Base-by-base conservation (phyloP, 2,329 filamentous ascomycete genomes). In the Atkinsonella hypoxylon region DNA sequence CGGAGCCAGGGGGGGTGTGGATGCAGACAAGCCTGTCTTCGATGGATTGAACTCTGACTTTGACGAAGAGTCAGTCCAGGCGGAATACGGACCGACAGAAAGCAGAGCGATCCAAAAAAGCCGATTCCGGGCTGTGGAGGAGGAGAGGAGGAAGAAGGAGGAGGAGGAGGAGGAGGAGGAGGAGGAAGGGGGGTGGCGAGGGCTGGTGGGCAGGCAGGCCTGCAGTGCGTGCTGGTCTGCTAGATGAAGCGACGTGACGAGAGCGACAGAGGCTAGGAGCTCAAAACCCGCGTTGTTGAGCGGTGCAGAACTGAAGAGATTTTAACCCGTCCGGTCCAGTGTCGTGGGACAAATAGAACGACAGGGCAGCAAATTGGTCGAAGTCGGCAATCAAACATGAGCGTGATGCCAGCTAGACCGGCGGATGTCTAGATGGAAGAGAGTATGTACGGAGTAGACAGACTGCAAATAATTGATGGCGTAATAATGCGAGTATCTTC, bases 231-330 rank as follows among this genome's bases (percentile, higher is more conserved):
- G 32, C 32, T 36, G 10, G 32, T 18, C n/a, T 41, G 39, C n/a
- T 12, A 41, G 20, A 7, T 22, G 39, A 41, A 41, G 39, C 18
- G 39, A 41, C 39, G 39, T 41, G 39, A 36, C 51, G 42, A 30
- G n/a, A 47, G 38, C 38, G n/a, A 41, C 22, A 11, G 36, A 36
- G n/a, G 8, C 4, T 20, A 47, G 30, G 22, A 38, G 17, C 18
- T 41, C 32, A 45, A 45, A 47, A 7, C 54, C 48, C 47, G 51
- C 45, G 53, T 30, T 48, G 41, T 45, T 49, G 49, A 42, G 48
- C 50, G 49, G 44, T 50, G 55, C 52, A 61, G 61, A 58, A 59
- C 57, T 54, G 61, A 64, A 61, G 58, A 64, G 58, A 60, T 63
- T 64, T 64, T 59, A 61, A 62, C 55, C 59, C 58, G 45, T 51